These are phyloP conservation scores for Retiboletus flavoniger DNA, from an alignment of 1,284 basidiomycete species.

Conservation along the genomic window DNA sequence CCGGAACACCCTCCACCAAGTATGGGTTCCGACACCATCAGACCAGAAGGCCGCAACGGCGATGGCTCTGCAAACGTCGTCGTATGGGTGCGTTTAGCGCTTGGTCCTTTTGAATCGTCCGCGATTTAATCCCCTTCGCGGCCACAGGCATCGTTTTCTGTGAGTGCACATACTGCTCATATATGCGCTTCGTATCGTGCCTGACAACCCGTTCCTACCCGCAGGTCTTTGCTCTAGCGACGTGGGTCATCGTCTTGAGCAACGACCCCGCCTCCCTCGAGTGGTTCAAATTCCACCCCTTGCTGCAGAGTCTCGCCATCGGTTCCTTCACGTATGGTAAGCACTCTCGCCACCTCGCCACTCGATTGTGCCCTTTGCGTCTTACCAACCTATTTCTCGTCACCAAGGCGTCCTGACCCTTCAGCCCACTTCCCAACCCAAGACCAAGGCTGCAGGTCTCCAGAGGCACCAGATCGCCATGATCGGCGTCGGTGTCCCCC, in stretches of 20 bases:
- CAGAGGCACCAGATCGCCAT: conserved; percentile 62
- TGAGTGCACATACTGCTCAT: conserved; percentile 10
- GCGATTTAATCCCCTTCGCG: neutral
- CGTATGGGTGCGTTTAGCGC: conserved; percentile 22
- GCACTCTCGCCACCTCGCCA: conserved; percentile 6
- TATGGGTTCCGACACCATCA: conserved; percentile 25
- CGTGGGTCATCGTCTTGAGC: conserved; percentile 55
- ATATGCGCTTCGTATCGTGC: conserved; percentile 1
- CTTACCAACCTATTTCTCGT: neutral
- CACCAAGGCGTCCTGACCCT: conserved; percentile 68
- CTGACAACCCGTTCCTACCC: conserved; percentile 1
- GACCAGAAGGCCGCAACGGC: conserved; percentile 23
- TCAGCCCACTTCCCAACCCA: conserved; percentile 67
- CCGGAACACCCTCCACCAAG: neutral
- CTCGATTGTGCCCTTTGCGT: neutral
- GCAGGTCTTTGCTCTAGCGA: conserved; percentile 47
- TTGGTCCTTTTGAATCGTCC: neutral
- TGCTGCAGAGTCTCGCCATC: conserved; percentile 57
- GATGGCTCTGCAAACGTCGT: conserved; percentile 21
- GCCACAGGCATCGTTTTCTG: conserved; percentile 19
- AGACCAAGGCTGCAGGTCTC: conserved; percentile 64
- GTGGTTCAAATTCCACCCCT: conserved; percentile 67
- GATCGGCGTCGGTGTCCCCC: conserved; percentile 50
- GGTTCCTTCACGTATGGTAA: conserved; percentile 58
- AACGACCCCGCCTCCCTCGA: conserved; percentile 49